A percentile compares a stretch with the other conserved stretches of the same genome.
Evolutionary conservation across 1,284 basidiomycete genomes (phyloP).

Genomic region (Trametes sp.): DNA sequence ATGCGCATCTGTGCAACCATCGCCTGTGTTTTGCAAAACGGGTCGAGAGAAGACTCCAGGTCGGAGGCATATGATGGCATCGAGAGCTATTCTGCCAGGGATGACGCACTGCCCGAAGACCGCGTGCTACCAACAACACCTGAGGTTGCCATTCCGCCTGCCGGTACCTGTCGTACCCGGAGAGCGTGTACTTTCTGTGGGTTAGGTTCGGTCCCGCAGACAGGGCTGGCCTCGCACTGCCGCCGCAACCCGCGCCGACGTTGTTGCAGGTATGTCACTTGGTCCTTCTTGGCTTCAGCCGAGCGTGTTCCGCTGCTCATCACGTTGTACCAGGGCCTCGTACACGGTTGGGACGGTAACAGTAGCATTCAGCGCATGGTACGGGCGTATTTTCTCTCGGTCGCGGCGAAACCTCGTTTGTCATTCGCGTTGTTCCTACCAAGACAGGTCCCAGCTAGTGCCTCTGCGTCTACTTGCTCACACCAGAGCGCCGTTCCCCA

Average conservation of each 20-base stretch:
- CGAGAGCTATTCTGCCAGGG: not conserved
- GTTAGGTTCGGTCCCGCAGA: slow-evolving; percentile 17
- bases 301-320: slow-evolving; percentile 12
- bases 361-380: slow-evolving; percentile 11
- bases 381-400: slow-evolving; percentile 19
- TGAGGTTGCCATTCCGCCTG: not conserved
- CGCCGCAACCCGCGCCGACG: not conserved
- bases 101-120: slow-evolving; percentile 20
- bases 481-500: slow-evolving; percentile 11
- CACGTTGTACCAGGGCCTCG: slow-evolving; percentile 10
- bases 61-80: slow-evolving; percentile 18
- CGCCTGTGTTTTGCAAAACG: slow-evolving; percentile 2
- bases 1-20: slow-evolving; percentile 2
- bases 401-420: slow-evolving; percentile 28
- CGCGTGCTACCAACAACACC: slow-evolving; percentile 12
- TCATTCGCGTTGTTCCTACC: not conserved
- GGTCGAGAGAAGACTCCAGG: slow-evolving; percentile 3
- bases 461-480: slow-evolving; percentile 4
- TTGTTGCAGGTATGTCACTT: slow-evolving; percentile 13
- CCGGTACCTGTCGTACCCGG: slow-evolving; percentile 8
- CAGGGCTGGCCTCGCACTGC: not conserved
- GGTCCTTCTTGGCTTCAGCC: slow-evolving; percentile 11
- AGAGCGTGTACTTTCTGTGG: slow-evolving; percentile 13
- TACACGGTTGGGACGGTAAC: slow-evolving; percentile 21
- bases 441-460: not conserved